phyloP scores from a whole-genome alignment of 2,329 filamentous ascomycete genomes.

The Bisporella sp. region DNA sequence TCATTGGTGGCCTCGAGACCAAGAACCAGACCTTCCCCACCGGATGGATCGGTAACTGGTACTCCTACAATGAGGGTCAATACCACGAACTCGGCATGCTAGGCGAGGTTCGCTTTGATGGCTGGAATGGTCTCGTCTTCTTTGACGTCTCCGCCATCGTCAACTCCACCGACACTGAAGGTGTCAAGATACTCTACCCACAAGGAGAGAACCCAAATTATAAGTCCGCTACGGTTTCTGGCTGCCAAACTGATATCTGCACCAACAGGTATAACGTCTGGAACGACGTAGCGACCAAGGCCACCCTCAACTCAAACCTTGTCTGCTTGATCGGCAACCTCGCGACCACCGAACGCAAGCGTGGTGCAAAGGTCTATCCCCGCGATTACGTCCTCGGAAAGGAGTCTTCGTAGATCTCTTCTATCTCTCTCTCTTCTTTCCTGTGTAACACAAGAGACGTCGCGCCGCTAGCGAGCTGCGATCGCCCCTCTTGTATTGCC shows the following conservation, averaged over 20 bases:
- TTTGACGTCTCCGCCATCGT: conserved; percentile 55
- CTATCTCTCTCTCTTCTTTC: too few relatives aligned
- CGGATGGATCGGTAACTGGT: conserved; percentile 36
- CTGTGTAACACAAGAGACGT: too few relatives aligned
- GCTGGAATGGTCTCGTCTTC: conserved; percentile 42
- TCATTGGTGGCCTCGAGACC: conserved; percentile 15
- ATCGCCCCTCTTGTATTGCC: too few relatives aligned
- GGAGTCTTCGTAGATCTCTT: background rate
- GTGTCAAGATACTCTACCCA: conserved; percentile 50
- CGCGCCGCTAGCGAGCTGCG: too few relatives aligned
- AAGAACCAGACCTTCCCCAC: conserved; percentile 31
- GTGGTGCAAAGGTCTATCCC: background rate
- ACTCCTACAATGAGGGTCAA: conserved; percentile 40
- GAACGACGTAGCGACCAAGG: conserved; percentile 50
- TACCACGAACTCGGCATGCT: conserved; percentile 40
- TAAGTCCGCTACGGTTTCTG: conserved; percentile 33
- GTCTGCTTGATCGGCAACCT: conserved; percentile 33
- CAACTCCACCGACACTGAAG: conserved; percentile 39
- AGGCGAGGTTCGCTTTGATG: conserved; percentile 44
- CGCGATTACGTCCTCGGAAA: background rate
- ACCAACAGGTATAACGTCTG: conserved; percentile 44
- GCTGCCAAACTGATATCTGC: conserved; percentile 46
- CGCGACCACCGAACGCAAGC: conserved; percentile 7
- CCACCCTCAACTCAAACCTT: conserved; percentile 40
- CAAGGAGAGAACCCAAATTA: conserved; percentile 21